Evolutionary conservation across 1,284 basidiomycete genomes (phyloP).

Genomic region (Waitea zeae): DNA sequence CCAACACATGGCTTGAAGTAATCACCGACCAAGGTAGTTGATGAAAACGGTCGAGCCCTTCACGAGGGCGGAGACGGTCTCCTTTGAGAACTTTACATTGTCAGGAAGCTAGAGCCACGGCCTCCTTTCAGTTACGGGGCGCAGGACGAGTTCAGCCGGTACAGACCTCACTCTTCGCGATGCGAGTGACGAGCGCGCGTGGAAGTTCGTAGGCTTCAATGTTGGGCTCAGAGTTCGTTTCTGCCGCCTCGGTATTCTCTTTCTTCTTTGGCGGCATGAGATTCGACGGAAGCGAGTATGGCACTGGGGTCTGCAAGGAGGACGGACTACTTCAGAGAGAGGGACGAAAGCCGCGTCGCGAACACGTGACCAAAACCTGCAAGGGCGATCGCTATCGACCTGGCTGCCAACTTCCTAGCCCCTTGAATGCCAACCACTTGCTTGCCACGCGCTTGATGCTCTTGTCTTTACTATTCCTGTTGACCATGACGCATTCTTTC

Average conservation of each 20-base stretch:
- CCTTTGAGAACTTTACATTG: constrained; percentile 73
- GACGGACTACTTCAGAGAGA: neutral
- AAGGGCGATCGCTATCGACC: too few species aligned
- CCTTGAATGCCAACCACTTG: too few species aligned
- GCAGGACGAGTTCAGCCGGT: neutral
- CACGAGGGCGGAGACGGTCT: constrained; percentile 64
- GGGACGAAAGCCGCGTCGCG: neutral
- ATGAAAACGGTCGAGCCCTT: constrained; percentile 86
- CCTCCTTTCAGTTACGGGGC: neutral
- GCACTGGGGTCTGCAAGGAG: neutral
- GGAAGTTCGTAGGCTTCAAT: constrained; percentile 82
- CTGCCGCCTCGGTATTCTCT: neutral
- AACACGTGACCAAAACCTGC: too few species aligned
- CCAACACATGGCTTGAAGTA: constrained; percentile 1
- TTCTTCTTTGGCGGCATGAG: neutral
- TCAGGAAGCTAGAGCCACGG: constrained; percentile 52
- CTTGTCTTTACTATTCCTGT: too few species aligned
- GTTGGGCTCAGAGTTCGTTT: constrained; percentile 51
- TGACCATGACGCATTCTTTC: too few species aligned
- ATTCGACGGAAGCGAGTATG: neutral
- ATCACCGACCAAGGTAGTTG: constrained; percentile 62
- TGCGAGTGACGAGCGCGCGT: constrained; percentile 61
- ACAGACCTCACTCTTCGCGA: constrained; percentile 62
- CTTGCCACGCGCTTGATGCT: too few species aligned
- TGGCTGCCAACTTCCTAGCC: too few species aligned